These are phyloP conservation scores for Nicotiana obtusifolia DNA, from an alignment of 257 asterid genomes.

Conservation along the genomic window DNA sequence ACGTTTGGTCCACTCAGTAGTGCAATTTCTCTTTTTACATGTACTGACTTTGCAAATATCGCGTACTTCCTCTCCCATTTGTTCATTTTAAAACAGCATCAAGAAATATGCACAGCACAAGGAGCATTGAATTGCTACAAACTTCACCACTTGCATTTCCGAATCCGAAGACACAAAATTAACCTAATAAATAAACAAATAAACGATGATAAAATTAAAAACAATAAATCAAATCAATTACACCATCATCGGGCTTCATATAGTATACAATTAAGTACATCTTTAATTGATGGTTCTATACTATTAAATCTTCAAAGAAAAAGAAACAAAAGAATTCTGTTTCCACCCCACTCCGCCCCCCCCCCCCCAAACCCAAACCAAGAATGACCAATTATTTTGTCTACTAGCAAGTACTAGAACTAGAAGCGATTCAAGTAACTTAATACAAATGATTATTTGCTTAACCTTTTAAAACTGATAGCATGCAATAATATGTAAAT, in stretches of 20 bases:
- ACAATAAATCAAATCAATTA: conserved; percentile 17
- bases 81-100: conserved; percentile 33
- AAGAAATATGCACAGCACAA: conserved; percentile 32
- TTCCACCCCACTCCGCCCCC: too few species aligned
- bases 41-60: background rate
- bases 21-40: conserved; percentile 9
- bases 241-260: background rate
- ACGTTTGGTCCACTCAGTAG: background rate
- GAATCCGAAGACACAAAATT: background rate
- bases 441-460: too few species aligned
- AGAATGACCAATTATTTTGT: too few species aligned
- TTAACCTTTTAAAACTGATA: too few species aligned
- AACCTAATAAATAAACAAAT: background rate
- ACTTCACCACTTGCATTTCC: conserved; percentile 52
- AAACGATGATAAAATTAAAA: background rate
- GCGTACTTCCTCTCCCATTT: conserved; percentile 15
- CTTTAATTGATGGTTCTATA: background rate
- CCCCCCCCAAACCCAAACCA: too few species aligned
- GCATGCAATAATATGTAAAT: too few species aligned
- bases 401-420: too few species aligned
- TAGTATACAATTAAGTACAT: too few species aligned
- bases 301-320: too few species aligned
- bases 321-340: too few species aligned
- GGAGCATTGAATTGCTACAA: conserved; percentile 33
- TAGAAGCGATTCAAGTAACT: too few species aligned